Percentiles rank a stretch among this genome's conserved stretches.
Conservation (phyloP, 2,329 filamentous ascomycete species). For the Raffaelea albimanens region DNA sequence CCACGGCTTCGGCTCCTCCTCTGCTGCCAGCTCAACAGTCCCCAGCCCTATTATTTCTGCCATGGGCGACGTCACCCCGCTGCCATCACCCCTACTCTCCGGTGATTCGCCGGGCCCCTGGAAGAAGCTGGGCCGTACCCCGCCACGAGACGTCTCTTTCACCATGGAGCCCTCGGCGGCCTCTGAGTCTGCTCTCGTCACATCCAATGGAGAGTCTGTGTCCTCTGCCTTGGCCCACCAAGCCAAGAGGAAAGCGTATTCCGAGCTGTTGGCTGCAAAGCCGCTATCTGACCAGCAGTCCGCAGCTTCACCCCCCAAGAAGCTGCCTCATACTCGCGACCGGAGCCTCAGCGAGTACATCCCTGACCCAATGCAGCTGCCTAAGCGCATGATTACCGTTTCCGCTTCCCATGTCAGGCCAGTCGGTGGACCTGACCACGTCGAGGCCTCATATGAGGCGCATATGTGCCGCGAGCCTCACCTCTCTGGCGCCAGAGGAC, state of each 20-base stretch:
- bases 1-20: constrained; percentile 38
- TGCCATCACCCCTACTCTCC: constrained; percentile 64
- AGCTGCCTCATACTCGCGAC: constrained; percentile 52
- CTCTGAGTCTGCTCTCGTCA: constrained; percentile 37
- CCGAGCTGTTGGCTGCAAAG: constrained; percentile 28
- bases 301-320: constrained; percentile 12
- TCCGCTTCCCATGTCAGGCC: constrained; percentile 47
- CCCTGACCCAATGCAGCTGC: constrained; percentile 59
- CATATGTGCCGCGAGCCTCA: constrained; percentile 67
- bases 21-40: constrained; percentile 56
- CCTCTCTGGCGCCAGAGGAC: constrained; percentile 67
- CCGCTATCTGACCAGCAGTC: constrained; percentile 7
- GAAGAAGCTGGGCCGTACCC: constrained; percentile 42
- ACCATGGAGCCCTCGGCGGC: constrained; percentile 25
- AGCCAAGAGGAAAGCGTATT: constrained; percentile 49
- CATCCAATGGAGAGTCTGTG: constrained; percentile 41
- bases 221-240: constrained; percentile 40
- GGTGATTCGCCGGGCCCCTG: constrained; percentile 58
- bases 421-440: constrained; percentile 19
- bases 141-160: constrained; percentile 31
- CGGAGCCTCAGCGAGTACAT: constrained; percentile 84
- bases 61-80: constrained; percentile 68
- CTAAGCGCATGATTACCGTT: constrained; percentile 65
- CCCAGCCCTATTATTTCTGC: constrained; percentile 66
- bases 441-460: constrained; percentile 11